Evolutionary conservation across 805 yeast species (phyloP).

Genomic region (Pichia nanzhaoensis): DNA sequence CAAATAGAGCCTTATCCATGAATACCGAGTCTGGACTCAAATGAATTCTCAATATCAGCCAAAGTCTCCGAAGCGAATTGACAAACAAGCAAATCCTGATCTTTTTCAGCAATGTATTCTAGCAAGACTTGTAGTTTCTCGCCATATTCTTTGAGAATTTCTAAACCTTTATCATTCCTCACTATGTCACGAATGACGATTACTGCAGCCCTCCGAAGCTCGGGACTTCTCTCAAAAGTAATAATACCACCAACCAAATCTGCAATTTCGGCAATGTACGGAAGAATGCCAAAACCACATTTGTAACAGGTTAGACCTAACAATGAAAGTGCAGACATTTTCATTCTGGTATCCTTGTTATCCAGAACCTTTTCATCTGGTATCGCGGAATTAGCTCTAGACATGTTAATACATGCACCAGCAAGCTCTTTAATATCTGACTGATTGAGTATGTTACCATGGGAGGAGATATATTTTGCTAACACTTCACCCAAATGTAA

Average conservation of each 20-base stretch:
- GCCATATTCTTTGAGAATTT: conserved; percentile 46
- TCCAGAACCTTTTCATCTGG: background rate
- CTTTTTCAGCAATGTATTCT: conserved; percentile 40
- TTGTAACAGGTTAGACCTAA: conserved; percentile 61
- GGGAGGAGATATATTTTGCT: conserved; percentile 45
- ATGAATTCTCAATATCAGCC: conserved; percentile 24
- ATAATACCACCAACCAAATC: conserved; percentile 78
- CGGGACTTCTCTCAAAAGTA: conserved; percentile 44
- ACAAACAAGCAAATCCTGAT: conserved; percentile 50
- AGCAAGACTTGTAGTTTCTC: conserved; percentile 36
- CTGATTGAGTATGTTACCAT: conserved; percentile 40
- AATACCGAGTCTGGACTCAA: conserved; percentile 13
- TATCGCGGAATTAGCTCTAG: conserved; percentile 1
- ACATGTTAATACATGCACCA: conserved; percentile 32
- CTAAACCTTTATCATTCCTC: conserved; percentile 34
- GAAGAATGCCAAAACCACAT: conserved; percentile 39
- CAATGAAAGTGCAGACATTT: conserved; percentile 85
- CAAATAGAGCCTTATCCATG: background rate
- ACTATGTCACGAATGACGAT: conserved; percentile 59
- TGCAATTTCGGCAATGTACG: conserved; percentile 46
- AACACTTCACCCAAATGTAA: conserved; percentile 80
- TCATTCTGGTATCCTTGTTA: conserved; percentile 46
- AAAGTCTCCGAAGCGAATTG: conserved; percentile 46
- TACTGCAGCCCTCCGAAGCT: conserved; percentile 67
- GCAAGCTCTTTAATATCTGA: conserved; percentile 39